phyloP scores from a whole-genome alignment of 2,329 filamentous ascomycete genomes.

The Penicillium olsonii region DNA sequence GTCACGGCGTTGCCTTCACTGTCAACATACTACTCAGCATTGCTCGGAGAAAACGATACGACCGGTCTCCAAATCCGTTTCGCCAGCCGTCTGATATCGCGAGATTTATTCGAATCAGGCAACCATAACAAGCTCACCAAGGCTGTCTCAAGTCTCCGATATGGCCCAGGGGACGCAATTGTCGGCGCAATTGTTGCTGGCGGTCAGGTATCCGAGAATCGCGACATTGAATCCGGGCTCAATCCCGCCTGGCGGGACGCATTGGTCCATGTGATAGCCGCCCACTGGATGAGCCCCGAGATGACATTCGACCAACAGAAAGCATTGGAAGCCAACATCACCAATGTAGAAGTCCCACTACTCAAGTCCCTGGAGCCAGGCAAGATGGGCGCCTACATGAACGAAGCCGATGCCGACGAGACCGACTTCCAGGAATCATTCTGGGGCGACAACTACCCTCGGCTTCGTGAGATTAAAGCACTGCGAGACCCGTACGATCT shows the following conservation, averaged over 20 bases:
- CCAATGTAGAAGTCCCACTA: conserved; percentile 23
- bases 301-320: conserved; percentile 18
- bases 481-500: conserved; percentile 18
- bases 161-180: conserved; percentile 4
- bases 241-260: conserved; percentile 14
- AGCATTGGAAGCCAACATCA: conserved; percentile 37
- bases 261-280: conserved; percentile 19
- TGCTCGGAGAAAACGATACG: background rate
- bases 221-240: conserved; percentile 34
- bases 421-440: conserved; percentile 41
- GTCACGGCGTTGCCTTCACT: background rate
- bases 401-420: conserved; percentile 41
- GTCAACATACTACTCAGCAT: background rate
- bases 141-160: background rate
- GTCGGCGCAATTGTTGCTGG: conserved; percentile 28
- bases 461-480: conserved; percentile 20
- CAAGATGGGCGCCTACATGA: conserved; percentile 33
- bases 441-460: conserved; percentile 24
- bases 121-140: background rate
- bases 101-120: background rate
- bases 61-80: background rate
- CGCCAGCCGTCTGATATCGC: background rate
- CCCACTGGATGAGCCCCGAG: background rate
- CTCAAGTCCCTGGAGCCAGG: conserved; percentile 6
- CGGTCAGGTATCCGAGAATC: conserved; percentile 33